Evolutionary conservation across 1,284 basidiomycete genomes (phyloP).

Genomic region (Bjerkandera adusta): DNA sequence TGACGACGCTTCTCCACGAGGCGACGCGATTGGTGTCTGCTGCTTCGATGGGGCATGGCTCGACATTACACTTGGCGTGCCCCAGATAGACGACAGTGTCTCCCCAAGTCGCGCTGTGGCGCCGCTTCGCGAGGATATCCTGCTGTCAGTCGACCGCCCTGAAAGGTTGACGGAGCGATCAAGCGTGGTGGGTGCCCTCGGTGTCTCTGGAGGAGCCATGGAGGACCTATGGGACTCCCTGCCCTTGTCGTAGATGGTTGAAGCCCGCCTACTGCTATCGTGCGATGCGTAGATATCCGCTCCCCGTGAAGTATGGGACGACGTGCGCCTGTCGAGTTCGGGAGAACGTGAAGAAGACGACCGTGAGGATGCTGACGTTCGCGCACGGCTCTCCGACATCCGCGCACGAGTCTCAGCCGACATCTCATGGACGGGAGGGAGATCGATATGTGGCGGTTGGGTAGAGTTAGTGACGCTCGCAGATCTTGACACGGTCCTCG

Average conservation of each 20-base stretch:
- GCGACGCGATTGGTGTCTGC: conserved; percentile 22
- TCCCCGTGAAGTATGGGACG: conserved; percentile 8
- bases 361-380: conserved; percentile 15
- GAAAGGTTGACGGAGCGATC: conserved; percentile 30
- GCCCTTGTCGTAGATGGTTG: conserved; percentile 23
- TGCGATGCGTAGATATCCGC: conserved; percentile 7
- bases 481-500: conserved; percentile 10
- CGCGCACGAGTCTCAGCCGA: too few species aligned
- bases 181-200: conserved; percentile 18
- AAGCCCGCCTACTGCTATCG: conserved; percentile 17
- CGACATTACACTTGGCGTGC: conserved; percentile 18
- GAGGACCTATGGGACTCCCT: conserved; percentile 26
- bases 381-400: too few species aligned
- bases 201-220: conserved; percentile 11
- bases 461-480: conserved; percentile 10
- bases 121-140: conserved; percentile 26
- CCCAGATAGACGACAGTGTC: conserved; percentile 32
- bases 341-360: conserved; percentile 15
- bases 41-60: conserved; percentile 20
- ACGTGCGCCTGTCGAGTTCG: conserved; percentile 9
- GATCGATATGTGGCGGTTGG: conserved; percentile 6
- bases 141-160: conserved; percentile 31
- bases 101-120: conserved; percentile 30
- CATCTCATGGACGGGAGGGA: conserved; percentile 10
- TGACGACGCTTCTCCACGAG: conserved; percentile 20